Conservation (phyloP, 352 stramenopile species). For the Phytophthora nicotianae region DNA sequence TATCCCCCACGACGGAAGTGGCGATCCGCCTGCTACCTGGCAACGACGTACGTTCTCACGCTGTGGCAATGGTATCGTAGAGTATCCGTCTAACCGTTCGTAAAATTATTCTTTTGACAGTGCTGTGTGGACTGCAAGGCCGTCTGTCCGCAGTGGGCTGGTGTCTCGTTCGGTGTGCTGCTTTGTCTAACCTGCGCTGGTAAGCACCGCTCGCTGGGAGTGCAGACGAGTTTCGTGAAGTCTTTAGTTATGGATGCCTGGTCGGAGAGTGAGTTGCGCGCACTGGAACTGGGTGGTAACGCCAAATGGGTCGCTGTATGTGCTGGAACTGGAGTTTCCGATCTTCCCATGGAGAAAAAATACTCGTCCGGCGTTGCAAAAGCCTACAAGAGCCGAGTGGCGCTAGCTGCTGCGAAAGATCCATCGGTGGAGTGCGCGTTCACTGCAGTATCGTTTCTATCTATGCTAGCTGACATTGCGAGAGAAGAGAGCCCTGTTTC, state of each 20-base stretch:
- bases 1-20: constrained; percentile 57
- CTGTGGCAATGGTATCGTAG: not conserved
- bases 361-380: constrained; percentile 70
- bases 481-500: constrained; percentile 8
- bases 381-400: constrained; percentile 59
- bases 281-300: constrained; percentile 76
- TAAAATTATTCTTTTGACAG: constrained; percentile 30
- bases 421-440: constrained; percentile 30
- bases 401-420: constrained; percentile 29
- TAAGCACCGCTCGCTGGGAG: constrained; percentile 79
- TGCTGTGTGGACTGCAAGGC: constrained; percentile 83
- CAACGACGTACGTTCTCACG: constrained; percentile 64
- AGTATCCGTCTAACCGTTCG: constrained; percentile 1
- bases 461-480: constrained; percentile 36
- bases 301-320: constrained; percentile 85
- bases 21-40: constrained; percentile 68
- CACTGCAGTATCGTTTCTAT: constrained; percentile 61
- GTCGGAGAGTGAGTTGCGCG: constrained; percentile 51
- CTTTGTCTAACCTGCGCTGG: constrained; percentile 79
- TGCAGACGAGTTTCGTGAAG: constrained; percentile 86
- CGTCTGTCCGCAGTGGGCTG: constrained; percentile 82
- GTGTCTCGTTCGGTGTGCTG: constrained; percentile 84
- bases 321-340: constrained; percentile 42
- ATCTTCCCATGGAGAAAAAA: constrained; percentile 59
- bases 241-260: constrained; percentile 83